Evolutionary conservation across 805 yeast species (phyloP), one percentile per base, ranked within the genome.

Genomic region (Zygosaccharomyces siamensis): DNA sequence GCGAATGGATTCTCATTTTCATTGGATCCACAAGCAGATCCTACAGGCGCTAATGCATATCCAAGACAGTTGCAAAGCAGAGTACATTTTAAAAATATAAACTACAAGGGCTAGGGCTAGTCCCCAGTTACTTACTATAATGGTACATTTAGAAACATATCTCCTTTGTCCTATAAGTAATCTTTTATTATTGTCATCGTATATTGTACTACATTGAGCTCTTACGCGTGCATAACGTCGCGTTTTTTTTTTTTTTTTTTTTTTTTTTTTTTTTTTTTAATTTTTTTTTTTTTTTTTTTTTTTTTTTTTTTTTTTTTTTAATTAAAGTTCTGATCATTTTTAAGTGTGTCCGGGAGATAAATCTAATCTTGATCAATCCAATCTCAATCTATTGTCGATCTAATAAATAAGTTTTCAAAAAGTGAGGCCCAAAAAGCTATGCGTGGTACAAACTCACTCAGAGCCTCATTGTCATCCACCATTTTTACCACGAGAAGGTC

Each of bases 41-140:
- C 50, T 14, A 40, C 47, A 33, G 30, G 42, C 26, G 37, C 47
- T 44, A 50, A 44, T 37, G 26, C 52, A 46, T 41, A 49, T 43
- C 37, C 50, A 7, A 48, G 45, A 32, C 44, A 50, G 39, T 39
- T 43, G 31, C 50, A 48, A 20, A 57, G 54, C 36, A 54, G 52
- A 28, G 58, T 60, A 30, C 57, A 55, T 27, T 60, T 60, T 39
- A 60, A 60, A 45, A 56, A 60, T 46, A 54, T 60, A 7, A 59
- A 58, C 43, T 60, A 54, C 49, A 59, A 56, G 45, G 53, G 53
- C 31, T 49, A 43, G 41, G 18, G 23, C 39, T 33, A 21, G 43
- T 33, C 37, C 37, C 37, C 20, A 14, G 37, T 14, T 14, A 14
- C 12, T 14, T 14, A 14, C 5, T 14, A 14, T 33, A 33, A 33